Percentiles rank a stretch among this genome's conserved stretches.
Conservation (phyloP, 352 stramenopile species). For the Globisporangium emineosum region DNA sequence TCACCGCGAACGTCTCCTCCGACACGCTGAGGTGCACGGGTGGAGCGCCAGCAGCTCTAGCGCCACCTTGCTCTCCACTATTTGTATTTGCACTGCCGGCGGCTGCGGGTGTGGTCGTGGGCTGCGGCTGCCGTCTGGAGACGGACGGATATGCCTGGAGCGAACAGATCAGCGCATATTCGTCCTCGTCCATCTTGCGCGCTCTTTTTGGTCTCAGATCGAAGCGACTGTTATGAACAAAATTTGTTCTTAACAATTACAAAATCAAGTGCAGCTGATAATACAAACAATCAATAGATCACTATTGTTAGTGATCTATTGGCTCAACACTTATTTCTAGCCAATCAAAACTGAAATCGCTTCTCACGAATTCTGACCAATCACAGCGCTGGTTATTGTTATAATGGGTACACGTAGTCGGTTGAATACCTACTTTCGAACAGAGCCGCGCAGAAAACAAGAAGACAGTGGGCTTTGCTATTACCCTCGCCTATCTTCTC, state of each 20-base stretch:
- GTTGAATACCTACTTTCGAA: no score
- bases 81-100: neutral
- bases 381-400: no score
- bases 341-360: no score
- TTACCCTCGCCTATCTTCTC: no score
- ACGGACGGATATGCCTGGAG: neutral
- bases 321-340: no score
- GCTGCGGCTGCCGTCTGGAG: neutral
- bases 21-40: neutral
- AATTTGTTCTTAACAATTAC: neutral
- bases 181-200: neutral
- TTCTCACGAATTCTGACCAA: no score
- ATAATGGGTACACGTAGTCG: no score
- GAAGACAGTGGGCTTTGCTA: no score
- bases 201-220: neutral
- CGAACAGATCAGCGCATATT: neutral
- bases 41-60: neutral
- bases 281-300: no score
- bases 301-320: no score
- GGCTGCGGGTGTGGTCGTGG: neutral
- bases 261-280: no score
- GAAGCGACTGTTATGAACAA: neutral
- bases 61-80: neutral
- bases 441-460: no score
- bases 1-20: neutral